Evolutionary conservation across 2,329 filamentous ascomycete genomes (phyloP).

Genomic region (Xylariaceae sp.): DNA sequence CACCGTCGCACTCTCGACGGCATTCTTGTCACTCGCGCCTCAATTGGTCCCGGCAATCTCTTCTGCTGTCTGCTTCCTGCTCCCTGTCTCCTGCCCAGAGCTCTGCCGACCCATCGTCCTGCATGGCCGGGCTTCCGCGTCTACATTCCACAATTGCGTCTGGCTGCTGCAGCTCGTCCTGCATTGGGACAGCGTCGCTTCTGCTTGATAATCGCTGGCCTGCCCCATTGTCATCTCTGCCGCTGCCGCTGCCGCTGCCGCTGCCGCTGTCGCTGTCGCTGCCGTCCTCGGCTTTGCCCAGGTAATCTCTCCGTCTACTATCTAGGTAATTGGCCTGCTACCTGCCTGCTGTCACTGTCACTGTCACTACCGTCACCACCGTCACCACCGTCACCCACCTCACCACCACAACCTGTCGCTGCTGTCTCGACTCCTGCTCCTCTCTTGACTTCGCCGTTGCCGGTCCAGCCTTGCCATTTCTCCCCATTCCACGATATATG

Average conservation of each 20-base stretch:
- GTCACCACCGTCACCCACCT: not conserved
- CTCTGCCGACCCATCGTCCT: conserved; percentile 9
- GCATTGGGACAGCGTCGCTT: conserved; percentile 9
- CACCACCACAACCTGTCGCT: not conserved
- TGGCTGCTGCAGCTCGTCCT: conserved; percentile 12
- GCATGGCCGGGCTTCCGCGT: conserved; percentile 15
- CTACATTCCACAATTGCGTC: conserved; percentile 7
- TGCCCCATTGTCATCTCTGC: not conserved
- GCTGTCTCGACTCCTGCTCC: not conserved
- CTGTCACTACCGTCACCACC: not conserved
- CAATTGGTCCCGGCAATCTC: too few species aligned
- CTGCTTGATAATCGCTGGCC: not conserved
- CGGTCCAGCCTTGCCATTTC: not conserved
- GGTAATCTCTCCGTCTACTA: not conserved
- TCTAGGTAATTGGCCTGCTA: not conserved
- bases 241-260: not conserved
- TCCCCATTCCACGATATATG: not conserved
- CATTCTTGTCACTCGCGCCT: too few species aligned
- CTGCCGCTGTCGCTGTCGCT: not conserved
- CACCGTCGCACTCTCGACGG: too few species aligned
- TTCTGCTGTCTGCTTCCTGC: not conserved
- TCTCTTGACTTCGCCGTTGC: not conserved
- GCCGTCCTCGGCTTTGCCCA: not conserved
- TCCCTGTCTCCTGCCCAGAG: too few species aligned
- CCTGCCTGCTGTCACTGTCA: not conserved